Base-by-base conservation (phyloP, 202 grass and related monocot species). In the Tripidium arundinaceum region DNA sequence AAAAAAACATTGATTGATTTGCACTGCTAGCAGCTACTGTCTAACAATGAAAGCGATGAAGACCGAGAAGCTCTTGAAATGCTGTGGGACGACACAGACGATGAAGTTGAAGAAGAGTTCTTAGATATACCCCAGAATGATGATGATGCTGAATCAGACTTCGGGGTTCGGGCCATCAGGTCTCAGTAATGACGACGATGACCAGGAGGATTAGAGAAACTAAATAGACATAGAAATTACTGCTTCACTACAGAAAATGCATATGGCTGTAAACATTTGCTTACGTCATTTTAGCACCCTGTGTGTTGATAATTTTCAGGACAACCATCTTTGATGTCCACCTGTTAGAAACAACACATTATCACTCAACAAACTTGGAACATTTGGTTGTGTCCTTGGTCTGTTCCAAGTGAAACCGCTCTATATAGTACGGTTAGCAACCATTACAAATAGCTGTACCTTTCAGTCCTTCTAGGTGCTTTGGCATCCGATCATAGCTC, bases 401-500 rank as follows among this genome's bases (percentile, higher is more conserved):
- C 42, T 45, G 42, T 45, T 45, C 42, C 4, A 1, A 15, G 13
- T 45, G 13, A 45, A 45, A 45, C 42, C 13, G 4, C 42, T 45
- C 42, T 45, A 45, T 45, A 45, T 14, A 45, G 13, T 45, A 45
- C 13, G 13, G 42, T 45, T 45, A 45, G 12, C 13, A 45, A 45
- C 12, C 42, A 45, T 45, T 45, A 45, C 42, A 45, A 45, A 15
- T 13, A 43, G 41, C 41, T 43, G 11, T 43, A 43, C 42, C 42
- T 45, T 45, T 45, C 42, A 45, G 42, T 45, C 11, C 41, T 43
- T 43, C 2, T 43, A 43, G 41, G 41, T 43, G 41, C 41, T 86
- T 79, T 26, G 88, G 88, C 75, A 90, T 63, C 24, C 72, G 75
- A 63, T 90, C 52, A 19, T 84, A 90, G 33, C 84, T 90, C 15